Conservation (phyloP, 306 rosid species). For the Castanea sativa region DNA sequence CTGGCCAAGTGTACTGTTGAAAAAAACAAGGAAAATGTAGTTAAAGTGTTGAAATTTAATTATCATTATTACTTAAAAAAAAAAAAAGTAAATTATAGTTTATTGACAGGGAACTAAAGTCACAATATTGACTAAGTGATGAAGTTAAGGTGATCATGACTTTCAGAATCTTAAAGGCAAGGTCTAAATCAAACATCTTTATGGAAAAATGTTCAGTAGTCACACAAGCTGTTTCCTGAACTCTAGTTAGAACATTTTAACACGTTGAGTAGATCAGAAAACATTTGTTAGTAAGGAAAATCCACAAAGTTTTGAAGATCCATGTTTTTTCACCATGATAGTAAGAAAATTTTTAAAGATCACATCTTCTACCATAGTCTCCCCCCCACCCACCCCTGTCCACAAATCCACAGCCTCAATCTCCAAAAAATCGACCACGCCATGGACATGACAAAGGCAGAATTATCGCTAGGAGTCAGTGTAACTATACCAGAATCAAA, state of each 20-base stretch:
- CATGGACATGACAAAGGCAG: too few relatives aligned
- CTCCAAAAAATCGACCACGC: too few relatives aligned
- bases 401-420: too few relatives aligned
- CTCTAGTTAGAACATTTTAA: background rate
- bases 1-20: slow-evolving; percentile 94
- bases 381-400: too few relatives aligned
- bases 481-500: too few relatives aligned
- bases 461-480: too few relatives aligned
- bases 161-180: background rate
- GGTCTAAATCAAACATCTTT: too few relatives aligned
- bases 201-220: too few relatives aligned
- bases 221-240: background rate
- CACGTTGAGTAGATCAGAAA: background rate
- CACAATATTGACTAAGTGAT: background rate
- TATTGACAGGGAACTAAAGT: background rate
- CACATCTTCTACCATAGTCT: too few relatives aligned
- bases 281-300: background rate
- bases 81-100: background rate
- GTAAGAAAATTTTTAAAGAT: too few relatives aligned
- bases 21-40: slow-evolving; percentile 23
- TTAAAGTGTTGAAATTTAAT: background rate
- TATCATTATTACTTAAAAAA: background rate
- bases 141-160: background rate
- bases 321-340: too few relatives aligned
- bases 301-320: background rate